A percentile compares a stretch with the other conserved stretches of the same genome.
These are phyloP conservation scores for Fraxinus xanthoxyloides DNA, from an alignment of 305 asterid genomes.

Conservation along the genomic window DNA sequence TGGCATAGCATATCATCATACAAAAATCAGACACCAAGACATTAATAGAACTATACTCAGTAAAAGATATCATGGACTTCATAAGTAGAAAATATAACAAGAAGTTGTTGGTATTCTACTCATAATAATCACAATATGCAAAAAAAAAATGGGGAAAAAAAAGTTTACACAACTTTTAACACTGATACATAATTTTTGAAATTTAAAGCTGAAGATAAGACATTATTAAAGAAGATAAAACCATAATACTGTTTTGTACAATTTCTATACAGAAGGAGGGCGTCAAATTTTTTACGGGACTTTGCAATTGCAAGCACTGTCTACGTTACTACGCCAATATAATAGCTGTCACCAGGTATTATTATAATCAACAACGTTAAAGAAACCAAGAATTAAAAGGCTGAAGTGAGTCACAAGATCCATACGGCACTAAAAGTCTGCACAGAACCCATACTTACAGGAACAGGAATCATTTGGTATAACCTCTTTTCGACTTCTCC, in stretches of 20 bases:
- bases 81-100: neutral
- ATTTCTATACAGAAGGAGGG: neutral
- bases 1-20: neutral
- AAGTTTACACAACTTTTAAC: neutral
- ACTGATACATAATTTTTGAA: neutral
- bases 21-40: neutral
- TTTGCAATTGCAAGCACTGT: neutral
- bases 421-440: neutral
- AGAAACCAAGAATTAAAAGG: slow-evolving; percentile 8
- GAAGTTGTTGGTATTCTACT: neutral
- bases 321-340: neutral
- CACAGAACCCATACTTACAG: slow-evolving; percentile 53
- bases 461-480: slow-evolving; percentile 70
- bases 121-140: neutral
- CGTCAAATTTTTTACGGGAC: neutral
- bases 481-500: slow-evolving; percentile 92
- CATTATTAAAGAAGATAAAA: neutral
- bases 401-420: slow-evolving; percentile 15
- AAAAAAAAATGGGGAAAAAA: neutral
- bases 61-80: neutral
- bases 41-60: neutral
- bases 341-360: neutral
- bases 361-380: neutral
- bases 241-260: neutral
- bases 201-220: neutral